Conservation (phyloP, 2,329 filamentous ascomycete genomes). For the Zymoseptoria brevis region DNA sequence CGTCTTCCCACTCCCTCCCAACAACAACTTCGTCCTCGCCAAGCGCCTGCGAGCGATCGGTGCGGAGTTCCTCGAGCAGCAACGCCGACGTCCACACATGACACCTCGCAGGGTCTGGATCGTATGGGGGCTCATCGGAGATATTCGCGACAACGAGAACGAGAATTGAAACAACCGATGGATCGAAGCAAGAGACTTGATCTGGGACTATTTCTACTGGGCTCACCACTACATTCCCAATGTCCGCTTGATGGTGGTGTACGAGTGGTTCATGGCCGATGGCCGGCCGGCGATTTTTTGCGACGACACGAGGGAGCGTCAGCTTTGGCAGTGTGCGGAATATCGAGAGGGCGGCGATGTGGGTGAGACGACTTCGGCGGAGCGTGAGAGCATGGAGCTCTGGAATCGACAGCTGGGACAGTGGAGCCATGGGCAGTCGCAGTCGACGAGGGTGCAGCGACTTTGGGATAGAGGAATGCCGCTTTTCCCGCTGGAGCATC, state of each 20-base stretch:
- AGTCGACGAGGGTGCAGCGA: neutral
- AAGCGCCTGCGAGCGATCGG: neutral
- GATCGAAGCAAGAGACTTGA: neutral
- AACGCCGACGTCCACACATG: neutral
- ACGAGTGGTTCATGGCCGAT: neutral
- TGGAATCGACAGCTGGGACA: neutral
- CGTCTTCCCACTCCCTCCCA: neutral
- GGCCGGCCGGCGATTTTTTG: too few species aligned
- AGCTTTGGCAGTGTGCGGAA: too few species aligned
- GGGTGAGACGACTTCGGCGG: too few species aligned
- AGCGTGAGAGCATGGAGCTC: too few species aligned
- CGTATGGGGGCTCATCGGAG: too few species aligned
- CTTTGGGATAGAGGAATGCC: neutral
- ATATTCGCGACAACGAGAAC: too few species aligned
- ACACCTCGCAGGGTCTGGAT: neutral
- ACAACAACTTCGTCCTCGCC: neutral
- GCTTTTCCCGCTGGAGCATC: neutral
- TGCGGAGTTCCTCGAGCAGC: neutral
- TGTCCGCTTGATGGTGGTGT: neutral
- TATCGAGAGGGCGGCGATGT: too few species aligned
- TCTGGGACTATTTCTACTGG: neutral
- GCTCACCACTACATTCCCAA: neutral
- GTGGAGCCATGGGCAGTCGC: neutral
- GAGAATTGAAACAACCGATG: too few species aligned
- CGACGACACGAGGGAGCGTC: too few species aligned